These are phyloP conservation scores for Polytolypa hystricis DNA, from an alignment of 2,329 filamentous ascomycete species.

Conservation along the genomic window DNA sequence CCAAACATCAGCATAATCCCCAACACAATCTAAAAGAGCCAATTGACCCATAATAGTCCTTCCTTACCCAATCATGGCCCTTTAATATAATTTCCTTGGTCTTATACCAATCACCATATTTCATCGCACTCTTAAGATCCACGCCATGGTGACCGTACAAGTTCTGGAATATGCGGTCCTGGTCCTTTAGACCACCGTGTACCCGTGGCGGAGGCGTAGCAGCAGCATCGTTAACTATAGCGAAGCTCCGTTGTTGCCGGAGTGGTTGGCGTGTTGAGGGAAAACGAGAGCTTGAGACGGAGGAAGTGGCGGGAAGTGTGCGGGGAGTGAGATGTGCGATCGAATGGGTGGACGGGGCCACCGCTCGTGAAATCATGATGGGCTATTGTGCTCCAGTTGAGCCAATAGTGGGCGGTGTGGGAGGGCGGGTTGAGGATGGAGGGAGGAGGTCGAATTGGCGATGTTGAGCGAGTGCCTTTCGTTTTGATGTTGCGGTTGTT, in stretches of 20 bases:
- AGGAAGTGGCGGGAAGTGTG: slow-evolving; percentile 25
- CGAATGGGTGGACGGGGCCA: slow-evolving; percentile 32
- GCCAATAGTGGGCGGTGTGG: slow-evolving; percentile 16
- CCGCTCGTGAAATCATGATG: slow-evolving; percentile 37
- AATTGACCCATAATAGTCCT: slow-evolving; percentile 2
- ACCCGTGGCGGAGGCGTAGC: slow-evolving; percentile 53
- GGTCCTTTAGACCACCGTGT: slow-evolving; percentile 83
- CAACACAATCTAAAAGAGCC: not conserved
- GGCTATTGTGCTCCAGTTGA: slow-evolving; percentile 24
- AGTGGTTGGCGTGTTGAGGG: slow-evolving; percentile 17
- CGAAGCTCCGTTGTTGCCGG: slow-evolving; percentile 57
- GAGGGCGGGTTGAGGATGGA: slow-evolving; percentile 15
- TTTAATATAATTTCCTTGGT: slow-evolving; percentile 97
- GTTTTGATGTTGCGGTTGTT: slow-evolving; percentile 17
- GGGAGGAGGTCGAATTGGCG: slow-evolving; percentile 10
- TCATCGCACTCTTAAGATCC: slow-evolving; percentile 87
- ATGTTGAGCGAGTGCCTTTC: slow-evolving; percentile 6
- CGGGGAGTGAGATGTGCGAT: slow-evolving; percentile 31
- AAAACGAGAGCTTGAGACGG: slow-evolving; percentile 19
- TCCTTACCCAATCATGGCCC: slow-evolving; percentile 77
- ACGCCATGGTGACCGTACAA: slow-evolving; percentile 87
- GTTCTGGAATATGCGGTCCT: slow-evolving; percentile 99
- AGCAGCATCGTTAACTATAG: slow-evolving; percentile 60
- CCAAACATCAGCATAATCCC: slow-evolving; percentile 8
- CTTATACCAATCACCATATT: slow-evolving; percentile 98